A percentile compares a stretch with the other conserved stretches of the same genome.
These are phyloP conservation scores for Bassia scoparia DNA, from an alignment of 148 eudicot species.

Conservation along the genomic window DNA sequence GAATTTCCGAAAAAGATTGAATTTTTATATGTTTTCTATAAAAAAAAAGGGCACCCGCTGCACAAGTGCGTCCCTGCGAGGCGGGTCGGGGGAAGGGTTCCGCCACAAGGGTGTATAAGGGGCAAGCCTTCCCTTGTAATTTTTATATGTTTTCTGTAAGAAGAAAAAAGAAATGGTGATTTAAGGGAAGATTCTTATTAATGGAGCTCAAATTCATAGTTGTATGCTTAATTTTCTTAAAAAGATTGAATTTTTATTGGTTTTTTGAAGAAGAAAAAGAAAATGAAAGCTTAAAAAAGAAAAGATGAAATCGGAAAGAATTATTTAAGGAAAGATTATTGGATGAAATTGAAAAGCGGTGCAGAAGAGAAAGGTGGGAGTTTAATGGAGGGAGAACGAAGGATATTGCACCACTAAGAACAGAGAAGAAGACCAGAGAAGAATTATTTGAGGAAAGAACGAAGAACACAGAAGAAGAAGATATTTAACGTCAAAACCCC, in stretches of 20 bases:
- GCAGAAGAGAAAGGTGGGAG: not conserved
- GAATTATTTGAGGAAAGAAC: no score
- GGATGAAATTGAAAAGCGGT: not conserved
- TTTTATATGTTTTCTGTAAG: not conserved
- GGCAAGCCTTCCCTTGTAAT: no score
- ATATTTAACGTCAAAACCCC: no score
- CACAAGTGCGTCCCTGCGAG: no score
- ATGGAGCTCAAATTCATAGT: slow-evolving; percentile 23
- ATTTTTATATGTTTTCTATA: no score
- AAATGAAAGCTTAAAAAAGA: not conserved
- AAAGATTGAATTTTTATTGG: not conserved
- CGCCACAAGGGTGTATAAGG: no score
- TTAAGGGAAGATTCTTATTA: no score
- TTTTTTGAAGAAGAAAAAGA: not conserved
- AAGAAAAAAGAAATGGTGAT: not conserved
- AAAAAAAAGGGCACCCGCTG: no score
- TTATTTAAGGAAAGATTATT: not conserved
- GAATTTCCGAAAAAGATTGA: not conserved
- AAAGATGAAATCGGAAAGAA: not conserved
- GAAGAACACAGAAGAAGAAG: no score
- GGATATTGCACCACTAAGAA: no score
- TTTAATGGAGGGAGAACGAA: not conserved
- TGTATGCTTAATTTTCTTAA: not conserved
- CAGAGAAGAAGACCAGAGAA: no score
- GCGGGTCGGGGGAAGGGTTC: no score